Evolutionary conservation across 2,329 filamentous ascomycete species (phyloP), one percentile per base, ranked within the genome.

Genomic region (Colletotrichum lentis): DNA sequence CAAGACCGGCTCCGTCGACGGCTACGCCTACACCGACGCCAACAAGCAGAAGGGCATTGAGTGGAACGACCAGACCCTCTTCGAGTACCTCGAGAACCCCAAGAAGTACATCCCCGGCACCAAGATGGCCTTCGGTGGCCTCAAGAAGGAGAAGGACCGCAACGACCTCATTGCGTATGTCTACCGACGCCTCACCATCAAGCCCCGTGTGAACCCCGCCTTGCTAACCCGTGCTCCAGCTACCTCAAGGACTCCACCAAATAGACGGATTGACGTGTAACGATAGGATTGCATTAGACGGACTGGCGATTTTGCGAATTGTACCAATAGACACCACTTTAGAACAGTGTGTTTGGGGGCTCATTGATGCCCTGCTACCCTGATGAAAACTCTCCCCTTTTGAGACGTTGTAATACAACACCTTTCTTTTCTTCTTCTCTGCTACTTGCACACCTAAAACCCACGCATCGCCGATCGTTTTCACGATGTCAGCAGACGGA

Each of bases 81-180:
- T 97, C 85, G 88, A 90, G 74, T 99, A 99, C 90, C 94, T 99
- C 78, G 96, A 99, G 90, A 98, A 98, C 91, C 96, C 96, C 85
- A 99, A 99, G 91, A 98, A 98, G 89, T 99, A 94, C 90, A 97
- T 99, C 74, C 96, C 96, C 76, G 96, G 96, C 76, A 99, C 96
- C 86, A 99, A 98, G 93, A 99, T 99, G 96, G 96, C 96, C 77
- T 99, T 98, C 81, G 96, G 96, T 85, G 96, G 96, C 83, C 89
- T 99, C 80, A 99, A 99, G 94, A 99, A 99, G 93, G 89, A 90
- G 80, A 98, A 98, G 92, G 96, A 98, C 87, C 90, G 96, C 82
- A 97, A 98, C 83, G 95, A 99, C 84, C 88, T 99, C 78, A 97
- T 99, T 89, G 94, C 93, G 91, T 95, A 91, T 77, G 91, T 88